Conservation (phyloP, 2,329 filamentous ascomycete genomes). For the Macroventuria anomochaeta region DNA sequence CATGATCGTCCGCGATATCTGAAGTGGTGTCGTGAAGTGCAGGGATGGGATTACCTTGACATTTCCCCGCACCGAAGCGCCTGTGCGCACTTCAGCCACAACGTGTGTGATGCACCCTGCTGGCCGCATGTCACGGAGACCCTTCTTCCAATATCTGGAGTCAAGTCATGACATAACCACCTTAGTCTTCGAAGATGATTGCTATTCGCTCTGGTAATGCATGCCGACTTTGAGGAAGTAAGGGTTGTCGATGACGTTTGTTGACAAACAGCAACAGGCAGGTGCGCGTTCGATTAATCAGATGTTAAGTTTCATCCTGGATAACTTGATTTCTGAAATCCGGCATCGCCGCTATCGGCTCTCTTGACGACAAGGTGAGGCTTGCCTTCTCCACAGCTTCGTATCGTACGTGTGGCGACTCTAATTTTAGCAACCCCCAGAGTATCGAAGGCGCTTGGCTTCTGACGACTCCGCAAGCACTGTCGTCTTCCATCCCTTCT, state of each 20-base stretch:
- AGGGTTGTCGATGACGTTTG: constrained; percentile 2
- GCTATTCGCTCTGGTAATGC: background rate
- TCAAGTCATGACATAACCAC: constrained; percentile 13
- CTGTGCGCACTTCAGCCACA: constrained; percentile 7
- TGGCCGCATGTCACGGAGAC: constrained; percentile 2
- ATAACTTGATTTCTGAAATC: background rate
- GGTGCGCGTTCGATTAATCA: background rate
- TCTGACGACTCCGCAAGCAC: background rate
- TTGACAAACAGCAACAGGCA: background rate
- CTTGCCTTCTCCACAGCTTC: constrained; percentile 1
- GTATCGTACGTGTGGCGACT: constrained; percentile 5
- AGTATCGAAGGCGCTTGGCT: constrained; percentile 6
- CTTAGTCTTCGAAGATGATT: background rate
- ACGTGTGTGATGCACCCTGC: constrained; percentile 9
- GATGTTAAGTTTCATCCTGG: background rate
- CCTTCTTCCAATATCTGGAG: background rate
- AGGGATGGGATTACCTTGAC: constrained; percentile 2
- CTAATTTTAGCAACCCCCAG: constrained; percentile 7
- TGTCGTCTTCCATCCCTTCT: background rate
- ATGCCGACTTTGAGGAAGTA: background rate
- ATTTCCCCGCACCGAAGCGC: constrained; percentile 6
- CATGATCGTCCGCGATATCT: constrained; percentile 8
- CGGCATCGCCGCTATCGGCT: background rate
- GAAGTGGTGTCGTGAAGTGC: constrained; percentile 16
- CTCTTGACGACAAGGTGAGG: background rate